These are phyloP conservation scores for Anethum foeniculum DNA, from an alignment of 140 eudicot species.

Conservation along the genomic window DNA sequence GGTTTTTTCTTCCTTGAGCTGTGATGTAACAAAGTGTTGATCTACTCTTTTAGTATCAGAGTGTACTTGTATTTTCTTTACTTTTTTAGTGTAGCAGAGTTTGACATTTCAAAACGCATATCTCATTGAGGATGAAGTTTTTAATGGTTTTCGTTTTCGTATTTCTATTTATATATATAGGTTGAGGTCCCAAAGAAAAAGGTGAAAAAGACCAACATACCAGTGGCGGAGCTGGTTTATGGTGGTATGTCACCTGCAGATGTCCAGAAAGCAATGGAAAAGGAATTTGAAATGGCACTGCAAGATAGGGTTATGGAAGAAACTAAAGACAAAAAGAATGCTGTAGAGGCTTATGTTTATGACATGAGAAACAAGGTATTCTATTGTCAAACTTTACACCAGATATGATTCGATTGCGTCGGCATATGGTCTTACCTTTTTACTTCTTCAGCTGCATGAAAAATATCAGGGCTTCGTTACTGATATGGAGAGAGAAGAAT, in stretches of 20 bases:
- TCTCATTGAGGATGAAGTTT: neutral
- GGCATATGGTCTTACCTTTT: neutral
- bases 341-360: conserved; percentile 88
- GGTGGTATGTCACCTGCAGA: conserved; percentile 63
- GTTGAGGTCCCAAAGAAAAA: conserved; percentile 83
- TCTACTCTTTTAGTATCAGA: neutral
- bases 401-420: neutral
- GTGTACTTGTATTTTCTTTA: neutral
- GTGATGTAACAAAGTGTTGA: neutral
- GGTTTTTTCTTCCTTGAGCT: neutral
- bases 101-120: neutral
- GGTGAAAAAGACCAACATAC: conserved; percentile 59
- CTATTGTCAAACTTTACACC: neutral
- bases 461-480: conserved; percentile 60
- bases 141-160: neutral
- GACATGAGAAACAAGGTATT: conserved; percentile 95
- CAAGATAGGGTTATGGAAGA: conserved; percentile 97
- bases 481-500: conserved; percentile 61
- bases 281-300: conserved; percentile 94
- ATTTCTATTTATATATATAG: conserved; percentile 18
- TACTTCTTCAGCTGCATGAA: conserved; percentile 51
- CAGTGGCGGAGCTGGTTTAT: conserved; percentile 54
- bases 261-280: conserved; percentile 80
- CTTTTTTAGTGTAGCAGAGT: neutral
- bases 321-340: conserved; percentile 89